Base-by-base conservation (phyloP, 1,139 yeast genomes). In the Citeromyces siamensis region DNA sequence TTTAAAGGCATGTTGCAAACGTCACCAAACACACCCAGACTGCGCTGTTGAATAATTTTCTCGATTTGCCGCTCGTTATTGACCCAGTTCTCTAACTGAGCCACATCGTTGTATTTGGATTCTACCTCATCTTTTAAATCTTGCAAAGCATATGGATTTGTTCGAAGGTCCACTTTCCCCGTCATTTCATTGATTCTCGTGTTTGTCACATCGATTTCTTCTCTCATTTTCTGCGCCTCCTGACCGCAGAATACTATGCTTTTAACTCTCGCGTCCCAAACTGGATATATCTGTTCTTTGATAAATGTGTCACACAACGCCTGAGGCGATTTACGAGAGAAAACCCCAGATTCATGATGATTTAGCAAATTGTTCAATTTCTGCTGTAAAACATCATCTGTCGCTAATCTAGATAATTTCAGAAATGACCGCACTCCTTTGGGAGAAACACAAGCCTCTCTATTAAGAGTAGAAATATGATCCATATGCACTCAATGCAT, bases 111-210 rank as follows among this genome's bases (percentile, higher is more conserved):
- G 35, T 51, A 56, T 34, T 50, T 51, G 5, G 42, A 37, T 12
- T 54, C 54, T 18, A 51, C 48, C 17, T 51, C 48, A 5, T 51
- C 52, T 18, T 49, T 42, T 10, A 51, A 35, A 35, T 65, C 68
- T 37, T 61, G 55, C 8, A 57, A 53, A 3, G 66, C 68, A 42
- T 69, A 69, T 1, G 75, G 74, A 44, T 69, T 71, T 5, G 64
- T 42, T 21, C 68, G 48, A 3, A 55, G 48, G 13, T 53, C 52
- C 34, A 51, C 43, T 41, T 35, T 19, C 41, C 40, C 38, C 45
- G 44, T 34, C 39, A 43, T 39, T 43, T 46, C 22, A 46, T 51
- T 18, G 22, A 37, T 44, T 46, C 39, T 42, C 39, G 39, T 37
- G 21, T 37, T 44, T 19, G 48, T 48, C 3, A 45, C 42, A 6